phyloP scores from a whole-genome alignment of 148 eudicot species.

The Amaranthus palmeri region DNA sequence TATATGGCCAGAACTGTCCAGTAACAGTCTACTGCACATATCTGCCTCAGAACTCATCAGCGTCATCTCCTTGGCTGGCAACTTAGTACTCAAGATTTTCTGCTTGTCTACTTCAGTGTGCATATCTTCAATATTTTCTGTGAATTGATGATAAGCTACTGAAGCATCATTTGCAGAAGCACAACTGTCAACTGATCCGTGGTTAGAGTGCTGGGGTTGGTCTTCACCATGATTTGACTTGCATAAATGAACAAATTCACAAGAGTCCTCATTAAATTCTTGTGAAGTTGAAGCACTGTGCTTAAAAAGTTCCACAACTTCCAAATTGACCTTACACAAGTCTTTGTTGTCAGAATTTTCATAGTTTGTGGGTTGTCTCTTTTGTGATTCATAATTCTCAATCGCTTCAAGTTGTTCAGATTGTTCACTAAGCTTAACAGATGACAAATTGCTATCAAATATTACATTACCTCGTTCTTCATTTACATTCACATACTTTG shows the following conservation, averaged over 20 bases:
- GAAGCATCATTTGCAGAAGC: slow-evolving; percentile 3
- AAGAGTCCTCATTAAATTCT: background rate
- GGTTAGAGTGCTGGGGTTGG: background rate
- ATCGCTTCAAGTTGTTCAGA: background rate
- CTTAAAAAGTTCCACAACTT: background rate
- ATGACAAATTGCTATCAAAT: slow-evolving; percentile 6
- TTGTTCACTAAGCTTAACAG: slow-evolving; percentile 6
- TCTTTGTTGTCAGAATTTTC: slow-evolving; percentile 4
- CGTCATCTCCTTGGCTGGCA: slow-evolving; percentile 1
- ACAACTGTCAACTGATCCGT: slow-evolving; percentile 1
- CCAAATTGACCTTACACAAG: background rate
- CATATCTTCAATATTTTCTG: slow-evolving; percentile 11
- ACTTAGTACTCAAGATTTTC: slow-evolving; percentile 8
- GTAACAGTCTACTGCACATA: background rate
- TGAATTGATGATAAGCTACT: slow-evolving; percentile 3
- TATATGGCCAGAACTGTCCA: background rate
- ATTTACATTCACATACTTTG: background rate
- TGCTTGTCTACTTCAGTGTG: slow-evolving; percentile 14
- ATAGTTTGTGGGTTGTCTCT: background rate
- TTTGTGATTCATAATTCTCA: background rate
- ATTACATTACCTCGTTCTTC: slow-evolving; percentile 8
- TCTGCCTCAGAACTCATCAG: background rate
- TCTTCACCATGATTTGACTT: slow-evolving; percentile 5
- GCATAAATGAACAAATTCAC: background rate
- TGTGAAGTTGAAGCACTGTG: slow-evolving; percentile 8